Evolutionary conservation across 2,329 filamentous ascomycete species (phyloP), one percentile per base, ranked within the genome.

Genomic region (Penicillium sp.): DNA sequence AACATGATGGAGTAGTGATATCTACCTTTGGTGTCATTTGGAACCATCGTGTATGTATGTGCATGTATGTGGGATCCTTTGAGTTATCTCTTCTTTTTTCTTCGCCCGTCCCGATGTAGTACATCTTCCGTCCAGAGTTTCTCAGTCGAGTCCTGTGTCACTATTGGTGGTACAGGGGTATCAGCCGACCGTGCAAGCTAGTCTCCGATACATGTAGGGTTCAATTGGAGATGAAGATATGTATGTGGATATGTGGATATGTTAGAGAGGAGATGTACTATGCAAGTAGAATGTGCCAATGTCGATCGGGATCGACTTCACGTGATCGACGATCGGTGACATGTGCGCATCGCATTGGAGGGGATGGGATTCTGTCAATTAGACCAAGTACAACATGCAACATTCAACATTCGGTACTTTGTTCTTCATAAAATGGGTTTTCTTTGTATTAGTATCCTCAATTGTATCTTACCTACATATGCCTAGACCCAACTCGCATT

Each of bases 141-240:
- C 15, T 33, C 48, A 10, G n/a, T 60, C 54, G 59, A 63, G 59
- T 58, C 54, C 39, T 50, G 62, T 61, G 52, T 55, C 27, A 60
- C 59, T 6, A 53, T 23, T 7, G 25, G 54, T 39, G 3, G 40
- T 43, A 56, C 51, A 16, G 27, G 16, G 7, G 10, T 5, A 53
- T 53, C 44, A 53, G 41, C 41, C 33, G 33, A 53, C 11, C 29
- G 8, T 27, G 23, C 5, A 5, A 27, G 29, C 1, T 21, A 23
- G 48, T 45, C 49, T 19, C 25, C n/a, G 13, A 48, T 47, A 16
- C n/a, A 16, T 51, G 4, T 19, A 33, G 2, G 9, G 9, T 23
- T 44, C 23, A 27, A 27, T 19, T 45, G 16, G 25, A 19, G 27
- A 15, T 33, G 11, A 9, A 46, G 44, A 51, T 33, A 31, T 39